Base-by-base conservation (phyloP, 352 stramenopile genomes). In the Phytopythium litorale region DNA sequence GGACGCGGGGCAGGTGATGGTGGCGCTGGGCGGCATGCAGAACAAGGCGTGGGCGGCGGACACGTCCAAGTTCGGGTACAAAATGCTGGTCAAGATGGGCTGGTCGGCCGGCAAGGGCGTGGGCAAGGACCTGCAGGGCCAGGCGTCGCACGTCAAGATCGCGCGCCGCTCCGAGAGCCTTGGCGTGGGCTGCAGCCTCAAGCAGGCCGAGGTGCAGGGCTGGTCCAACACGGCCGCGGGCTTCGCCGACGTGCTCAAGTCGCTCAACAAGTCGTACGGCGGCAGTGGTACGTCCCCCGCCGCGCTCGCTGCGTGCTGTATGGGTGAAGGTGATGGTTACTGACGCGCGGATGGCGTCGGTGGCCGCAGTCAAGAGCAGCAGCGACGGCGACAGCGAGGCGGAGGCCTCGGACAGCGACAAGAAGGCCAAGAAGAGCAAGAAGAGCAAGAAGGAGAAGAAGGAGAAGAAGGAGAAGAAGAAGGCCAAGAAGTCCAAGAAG, bases 41-140 rank as follows among this genome's bases (percentile, higher is more conserved):
- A 95, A 95, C 72, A 95, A 91, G 83, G 86, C 84, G 56, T 95
- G 86, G 86, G 84, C 86, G 11, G 70, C 80, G 21, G 92, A 98
- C 68, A 91, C 81, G 63, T 92, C 74, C 77, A 98, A 98, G 73
- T 98, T 98, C 58, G 96, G 96, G 19, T 95, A 91, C 66, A 96
- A 97, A 68, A 97, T 99, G 87, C 84, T 99, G 35, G 70, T 92
- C 23, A 98, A 98, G 72, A 98, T 99, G 94, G 96, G 96, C 66
- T 99, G 94, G 94, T 92, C 87, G 25, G 91, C 97, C 33, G 93
- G 93, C 54, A 87, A 96, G 64, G 94, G 91, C 56, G 84, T 98
- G 40, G 96, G 96, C 21, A 98, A 98, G 67, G 76, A 98, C 33
- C 76, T 97, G 55, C 91, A 98, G 71, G 89, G 91, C 5, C 87